phyloP scores from a whole-genome alignment of 2,329 filamentous ascomycete genomes.

The Epichloe festucae region DNA sequence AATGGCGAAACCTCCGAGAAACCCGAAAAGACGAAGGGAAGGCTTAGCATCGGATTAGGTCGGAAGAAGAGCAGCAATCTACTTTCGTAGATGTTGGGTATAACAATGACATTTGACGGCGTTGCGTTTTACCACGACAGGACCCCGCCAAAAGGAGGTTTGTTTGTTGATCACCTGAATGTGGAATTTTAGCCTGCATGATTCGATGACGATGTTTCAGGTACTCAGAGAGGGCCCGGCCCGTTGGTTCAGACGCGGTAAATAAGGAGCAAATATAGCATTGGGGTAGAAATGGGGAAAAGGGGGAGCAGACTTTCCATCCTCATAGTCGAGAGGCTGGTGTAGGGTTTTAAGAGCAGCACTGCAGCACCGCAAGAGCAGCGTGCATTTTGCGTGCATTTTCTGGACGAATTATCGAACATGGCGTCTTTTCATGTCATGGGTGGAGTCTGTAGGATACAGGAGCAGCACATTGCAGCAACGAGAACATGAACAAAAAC shows the following conservation, averaged over 20 bases:
- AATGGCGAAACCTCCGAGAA: slow-evolving; percentile 25
- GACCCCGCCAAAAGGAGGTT: too few species aligned
- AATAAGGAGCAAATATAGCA: background rate
- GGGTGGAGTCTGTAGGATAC: background rate
- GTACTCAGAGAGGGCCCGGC: background rate
- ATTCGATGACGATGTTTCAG: background rate
- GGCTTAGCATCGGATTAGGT: slow-evolving; percentile 54
- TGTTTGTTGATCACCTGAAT: background rate
- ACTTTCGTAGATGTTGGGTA: slow-evolving; percentile 12
- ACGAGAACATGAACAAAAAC: too few species aligned
- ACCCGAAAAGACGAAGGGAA: slow-evolving; percentile 43
- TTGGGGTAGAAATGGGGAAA: background rate
- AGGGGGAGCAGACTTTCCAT: background rate
- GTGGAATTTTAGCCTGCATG: background rate
- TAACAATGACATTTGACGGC: slow-evolving; percentile 7
- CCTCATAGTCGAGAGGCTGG: background rate
- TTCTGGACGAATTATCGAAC: background rate
- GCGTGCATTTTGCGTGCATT: background rate
- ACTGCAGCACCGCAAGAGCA: background rate
- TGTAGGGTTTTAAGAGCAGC: background rate
- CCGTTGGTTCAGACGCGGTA: background rate
- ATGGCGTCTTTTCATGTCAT: background rate
- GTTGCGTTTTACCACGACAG: background rate
- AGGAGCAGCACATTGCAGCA: background rate
- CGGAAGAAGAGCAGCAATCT: slow-evolving; percentile 55